These are phyloP conservation scores for Aspergillus intermedius DNA, from an alignment of 2,329 filamentous ascomycete species.

Conservation along the genomic window DNA sequence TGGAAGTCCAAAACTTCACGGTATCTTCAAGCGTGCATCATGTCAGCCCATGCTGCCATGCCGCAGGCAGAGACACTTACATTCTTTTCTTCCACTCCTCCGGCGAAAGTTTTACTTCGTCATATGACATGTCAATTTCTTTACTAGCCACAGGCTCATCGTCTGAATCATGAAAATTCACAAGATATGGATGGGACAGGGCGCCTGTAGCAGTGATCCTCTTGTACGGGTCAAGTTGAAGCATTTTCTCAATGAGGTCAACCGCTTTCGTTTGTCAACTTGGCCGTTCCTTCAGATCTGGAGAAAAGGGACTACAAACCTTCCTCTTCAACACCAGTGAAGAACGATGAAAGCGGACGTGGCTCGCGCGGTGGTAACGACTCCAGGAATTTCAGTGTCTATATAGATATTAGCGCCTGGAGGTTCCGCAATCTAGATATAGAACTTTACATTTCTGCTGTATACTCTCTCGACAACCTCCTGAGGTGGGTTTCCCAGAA, in stretches of 20 bases:
- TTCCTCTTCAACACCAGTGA: conserved; percentile 84
- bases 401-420: conserved; percentile 18
- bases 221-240: conserved; percentile 96
- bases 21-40: conserved; percentile 58
- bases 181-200: conserved; percentile 85
- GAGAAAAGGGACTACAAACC: conserved; percentile 50
- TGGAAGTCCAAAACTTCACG: conserved; percentile 98
- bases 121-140: conserved; percentile 99
- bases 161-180: conserved; percentile 93
- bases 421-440: not conserved
- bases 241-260: conserved; percentile 90
- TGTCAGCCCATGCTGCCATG: not conserved
- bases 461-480: conserved; percentile 99
- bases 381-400: conserved; percentile 96
- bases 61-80: conserved; percentile 48
- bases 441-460: conserved; percentile 75
- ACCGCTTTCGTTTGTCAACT: conserved; percentile 55
- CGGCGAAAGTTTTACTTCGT: conserved; percentile 92
- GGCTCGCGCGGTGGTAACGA: conserved; percentile 91
- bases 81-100: conserved; percentile 99
- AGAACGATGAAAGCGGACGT: conserved; percentile 78
- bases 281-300: not conserved
- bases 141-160: conserved; percentile 93
- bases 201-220: conserved; percentile 81
- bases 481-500: conserved; percentile 90